Percentiles rank a stretch among this genome's conserved stretches.
Conservation (phyloP, 805 yeast species). For the Millerozyma miso region DNA sequence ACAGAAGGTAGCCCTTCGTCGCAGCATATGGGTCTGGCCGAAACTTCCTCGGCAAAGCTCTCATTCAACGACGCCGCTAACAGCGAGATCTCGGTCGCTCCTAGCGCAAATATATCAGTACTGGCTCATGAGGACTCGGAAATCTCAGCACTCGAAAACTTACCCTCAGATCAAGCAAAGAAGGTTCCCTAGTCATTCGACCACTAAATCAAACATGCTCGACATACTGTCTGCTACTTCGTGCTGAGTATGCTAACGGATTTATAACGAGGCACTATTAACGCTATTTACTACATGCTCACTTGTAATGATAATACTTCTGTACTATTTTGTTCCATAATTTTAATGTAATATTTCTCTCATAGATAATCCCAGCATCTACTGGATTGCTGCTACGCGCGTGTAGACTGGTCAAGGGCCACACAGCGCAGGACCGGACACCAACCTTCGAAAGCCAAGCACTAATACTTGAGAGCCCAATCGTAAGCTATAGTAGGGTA, state of each 20-base stretch:
- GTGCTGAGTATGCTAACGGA: too few species aligned
- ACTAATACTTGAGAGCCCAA: too few species aligned
- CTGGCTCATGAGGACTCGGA: constrained; percentile 21
- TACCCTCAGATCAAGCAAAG: not conserved
- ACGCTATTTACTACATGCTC: not conserved
- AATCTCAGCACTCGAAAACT: constrained; percentile 17
- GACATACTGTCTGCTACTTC: too few species aligned
- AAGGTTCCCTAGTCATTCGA: not conserved
- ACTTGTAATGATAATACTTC: constrained; percentile 3
- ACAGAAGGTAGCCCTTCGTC: not conserved
- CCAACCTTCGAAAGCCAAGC: too few species aligned
- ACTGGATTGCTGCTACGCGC: too few species aligned
- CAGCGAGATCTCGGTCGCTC: not conserved
- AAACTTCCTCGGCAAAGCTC: not conserved
- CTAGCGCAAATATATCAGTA: not conserved
- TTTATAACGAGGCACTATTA: not conserved
- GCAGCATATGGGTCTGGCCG: not conserved
- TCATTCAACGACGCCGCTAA: not conserved
- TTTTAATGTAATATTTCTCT: not conserved
- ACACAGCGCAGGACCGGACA: too few species aligned
- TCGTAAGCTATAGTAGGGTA: not conserved
- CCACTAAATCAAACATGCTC: too few species aligned
- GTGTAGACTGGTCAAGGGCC: too few species aligned
- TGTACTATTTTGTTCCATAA: not conserved
- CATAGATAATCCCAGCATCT: too few species aligned